Conservation (phyloP, 2,329 filamentous ascomycete species). For the Cladophialophora psammophila region DNA sequence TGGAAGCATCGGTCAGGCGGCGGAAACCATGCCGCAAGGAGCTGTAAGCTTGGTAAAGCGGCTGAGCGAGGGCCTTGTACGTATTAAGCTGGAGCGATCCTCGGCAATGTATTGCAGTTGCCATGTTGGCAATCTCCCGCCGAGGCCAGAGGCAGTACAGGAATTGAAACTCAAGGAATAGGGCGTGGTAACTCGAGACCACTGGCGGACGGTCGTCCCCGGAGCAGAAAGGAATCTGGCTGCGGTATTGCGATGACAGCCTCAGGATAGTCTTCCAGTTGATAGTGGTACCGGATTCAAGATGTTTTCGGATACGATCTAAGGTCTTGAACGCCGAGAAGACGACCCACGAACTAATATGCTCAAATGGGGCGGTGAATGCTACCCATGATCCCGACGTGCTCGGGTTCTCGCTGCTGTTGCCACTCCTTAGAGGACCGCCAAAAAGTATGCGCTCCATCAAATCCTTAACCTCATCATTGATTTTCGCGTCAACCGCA, state of each 20-base stretch:
- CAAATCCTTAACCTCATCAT: conserved; percentile 11
- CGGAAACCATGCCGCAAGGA: conserved; percentile 17
- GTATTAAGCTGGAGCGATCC: background rate
- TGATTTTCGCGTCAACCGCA: conserved; percentile 1
- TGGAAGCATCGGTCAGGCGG: conserved; percentile 15
- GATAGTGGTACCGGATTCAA: background rate
- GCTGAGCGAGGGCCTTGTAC: background rate
- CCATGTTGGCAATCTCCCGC: background rate
- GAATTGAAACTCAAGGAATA: background rate
- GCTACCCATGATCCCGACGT: background rate
- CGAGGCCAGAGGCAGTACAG: background rate
- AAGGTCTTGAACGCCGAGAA: conserved; percentile 1
- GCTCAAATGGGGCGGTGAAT: background rate
- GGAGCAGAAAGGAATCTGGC: background rate
- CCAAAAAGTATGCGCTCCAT: conserved; percentile 15
- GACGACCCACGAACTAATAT: background rate
- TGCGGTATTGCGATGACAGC: background rate
- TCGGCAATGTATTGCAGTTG: background rate
- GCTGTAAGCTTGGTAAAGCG: conserved; percentile 17
- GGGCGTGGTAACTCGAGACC: background rate
- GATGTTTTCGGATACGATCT: background rate
- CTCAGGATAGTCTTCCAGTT: conserved; percentile 3
- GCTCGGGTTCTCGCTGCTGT: background rate
- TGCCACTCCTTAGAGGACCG: background rate
- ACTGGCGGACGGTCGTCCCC: background rate